Percentiles rank a stretch among this genome's conserved stretches.
These are phyloP conservation scores for Amphichorda felina DNA, from an alignment of 2,329 filamentous ascomycete genomes.

Conservation along the genomic window DNA sequence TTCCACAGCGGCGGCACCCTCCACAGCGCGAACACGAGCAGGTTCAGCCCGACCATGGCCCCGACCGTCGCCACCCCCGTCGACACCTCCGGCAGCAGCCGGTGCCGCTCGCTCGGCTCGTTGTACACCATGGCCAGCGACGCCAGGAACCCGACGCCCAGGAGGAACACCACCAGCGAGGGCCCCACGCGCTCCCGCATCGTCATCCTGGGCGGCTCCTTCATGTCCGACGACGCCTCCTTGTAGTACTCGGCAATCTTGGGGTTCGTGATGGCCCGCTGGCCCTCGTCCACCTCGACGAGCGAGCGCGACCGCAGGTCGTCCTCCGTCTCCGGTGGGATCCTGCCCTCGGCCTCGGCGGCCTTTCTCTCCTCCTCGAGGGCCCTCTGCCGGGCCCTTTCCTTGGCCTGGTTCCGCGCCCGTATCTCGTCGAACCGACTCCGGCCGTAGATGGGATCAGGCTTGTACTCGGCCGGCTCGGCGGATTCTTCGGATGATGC, in stretches of 20 bases:
- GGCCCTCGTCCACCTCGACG: slow-evolving; percentile 21
- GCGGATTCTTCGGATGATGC: slow-evolving; percentile 1
- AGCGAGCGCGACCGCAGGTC: slow-evolving; percentile 22
- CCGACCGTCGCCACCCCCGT: slow-evolving; percentile 54
- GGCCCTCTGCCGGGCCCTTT: slow-evolving; percentile 31
- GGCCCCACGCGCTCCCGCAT: slow-evolving; percentile 43
- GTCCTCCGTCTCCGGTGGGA: slow-evolving; percentile 1
- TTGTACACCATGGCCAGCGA: slow-evolving; percentile 37
- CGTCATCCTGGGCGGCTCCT: slow-evolving; percentile 14
- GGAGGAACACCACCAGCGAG: slow-evolving; percentile 32
- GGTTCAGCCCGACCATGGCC: slow-evolving; percentile 48
- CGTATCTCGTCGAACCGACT: slow-evolving; percentile 46
- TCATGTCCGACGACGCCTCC: slow-evolving; percentile 36
- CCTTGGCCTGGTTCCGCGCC: slow-evolving; percentile 35
- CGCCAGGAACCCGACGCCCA: slow-evolving; percentile 30
- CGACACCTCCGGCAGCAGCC: slow-evolving; percentile 49
- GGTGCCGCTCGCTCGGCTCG: slow-evolving; percentile 35
- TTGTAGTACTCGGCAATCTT: slow-evolving; percentile 25
- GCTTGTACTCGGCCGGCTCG: slow-evolving; percentile 14
- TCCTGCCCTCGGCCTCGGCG: slow-evolving; percentile 25
- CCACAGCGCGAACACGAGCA: slow-evolving; percentile 46
- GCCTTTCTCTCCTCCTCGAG: slow-evolving; percentile 26
- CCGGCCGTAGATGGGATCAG: slow-evolving; percentile 43
- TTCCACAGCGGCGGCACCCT: slow-evolving; percentile 53
- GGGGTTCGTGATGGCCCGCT: slow-evolving; percentile 25